Conservation (phyloP, 2,329 filamentous ascomycete species). For the Cladosporium colombiae region DNA sequence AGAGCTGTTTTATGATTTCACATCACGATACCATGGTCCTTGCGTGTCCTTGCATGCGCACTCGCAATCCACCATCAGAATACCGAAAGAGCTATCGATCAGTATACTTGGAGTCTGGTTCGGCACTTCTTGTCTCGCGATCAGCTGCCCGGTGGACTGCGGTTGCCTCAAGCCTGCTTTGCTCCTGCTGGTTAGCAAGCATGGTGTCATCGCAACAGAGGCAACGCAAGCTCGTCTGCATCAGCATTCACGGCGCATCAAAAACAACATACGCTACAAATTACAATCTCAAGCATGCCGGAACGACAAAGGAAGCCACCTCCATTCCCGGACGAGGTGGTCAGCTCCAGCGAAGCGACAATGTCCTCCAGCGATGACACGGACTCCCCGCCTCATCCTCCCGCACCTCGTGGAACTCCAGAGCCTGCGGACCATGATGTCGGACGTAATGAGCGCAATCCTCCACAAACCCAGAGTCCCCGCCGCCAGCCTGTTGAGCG, state of each 20-base stretch:
- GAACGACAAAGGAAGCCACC: not conserved
- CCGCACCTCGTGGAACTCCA: not conserved
- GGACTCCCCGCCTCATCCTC: not conserved
- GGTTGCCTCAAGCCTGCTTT: not conserved
- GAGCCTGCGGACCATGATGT: not conserved
- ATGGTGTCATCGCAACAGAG: not conserved
- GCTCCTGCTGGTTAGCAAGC: not conserved
- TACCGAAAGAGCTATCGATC: not conserved
- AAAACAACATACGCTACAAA: not conserved
- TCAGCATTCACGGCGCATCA: not conserved
- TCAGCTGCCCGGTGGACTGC: not conserved
- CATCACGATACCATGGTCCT: not conserved
- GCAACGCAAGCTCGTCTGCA: not conserved
- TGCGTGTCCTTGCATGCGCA: slow-evolving; percentile 6
- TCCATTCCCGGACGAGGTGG: not conserved
- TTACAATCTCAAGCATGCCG: not conserved
- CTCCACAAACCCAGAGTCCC: not conserved
- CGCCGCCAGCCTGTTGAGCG: not conserved
- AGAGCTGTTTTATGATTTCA: slow-evolving; percentile 32
- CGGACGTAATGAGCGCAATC: not conserved
- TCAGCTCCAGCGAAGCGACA: not conserved
- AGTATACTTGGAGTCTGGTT: not conserved
- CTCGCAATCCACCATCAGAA: not conserved
- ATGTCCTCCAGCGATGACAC: not conserved
- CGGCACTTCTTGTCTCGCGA: not conserved